Conservation (phyloP, 108 stramenopile species). For the Licmophora abbreviata region DNA sequence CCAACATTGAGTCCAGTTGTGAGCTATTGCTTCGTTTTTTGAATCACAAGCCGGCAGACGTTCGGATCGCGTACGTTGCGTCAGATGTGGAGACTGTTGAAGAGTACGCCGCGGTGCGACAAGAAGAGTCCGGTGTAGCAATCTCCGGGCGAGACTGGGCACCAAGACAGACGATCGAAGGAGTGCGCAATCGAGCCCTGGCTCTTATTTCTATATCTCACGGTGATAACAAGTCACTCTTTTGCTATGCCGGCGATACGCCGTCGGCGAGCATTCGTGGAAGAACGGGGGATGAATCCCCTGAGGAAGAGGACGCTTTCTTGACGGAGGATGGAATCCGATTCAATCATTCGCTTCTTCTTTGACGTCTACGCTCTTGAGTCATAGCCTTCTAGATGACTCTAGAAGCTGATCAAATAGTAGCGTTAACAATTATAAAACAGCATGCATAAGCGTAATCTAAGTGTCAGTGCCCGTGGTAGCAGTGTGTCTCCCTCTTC, state of each 20-base stretch:
- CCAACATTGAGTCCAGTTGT: constrained; percentile 22
- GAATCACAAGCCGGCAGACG: background rate
- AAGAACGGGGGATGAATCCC: background rate
- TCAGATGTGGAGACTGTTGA: constrained; percentile 24
- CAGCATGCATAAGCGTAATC: no score
- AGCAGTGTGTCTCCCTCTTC: constrained; percentile 46
- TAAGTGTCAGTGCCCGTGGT: no score
- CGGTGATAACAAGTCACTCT: background rate
- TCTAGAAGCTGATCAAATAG: no score
- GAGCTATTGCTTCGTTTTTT: constrained; percentile 7
- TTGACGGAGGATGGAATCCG: background rate
- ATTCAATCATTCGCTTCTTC: no score
- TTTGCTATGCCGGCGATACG: background rate
- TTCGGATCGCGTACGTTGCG: constrained; percentile 20
- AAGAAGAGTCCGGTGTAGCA: constrained; percentile 11
- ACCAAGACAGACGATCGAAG: background rate
- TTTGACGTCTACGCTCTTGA: no score
- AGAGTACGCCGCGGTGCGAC: constrained; percentile 15
- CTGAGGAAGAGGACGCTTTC: background rate
- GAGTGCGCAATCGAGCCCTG: constrained; percentile 13
- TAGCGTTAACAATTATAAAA: no score
- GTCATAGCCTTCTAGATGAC: no score
- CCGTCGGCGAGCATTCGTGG: background rate
- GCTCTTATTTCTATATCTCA: constrained; percentile 15
- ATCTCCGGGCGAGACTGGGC: constrained; percentile 5